Base-by-base conservation (phyloP, 2,329 filamentous ascomycete genomes). In the Diplocarpon mali region DNA sequence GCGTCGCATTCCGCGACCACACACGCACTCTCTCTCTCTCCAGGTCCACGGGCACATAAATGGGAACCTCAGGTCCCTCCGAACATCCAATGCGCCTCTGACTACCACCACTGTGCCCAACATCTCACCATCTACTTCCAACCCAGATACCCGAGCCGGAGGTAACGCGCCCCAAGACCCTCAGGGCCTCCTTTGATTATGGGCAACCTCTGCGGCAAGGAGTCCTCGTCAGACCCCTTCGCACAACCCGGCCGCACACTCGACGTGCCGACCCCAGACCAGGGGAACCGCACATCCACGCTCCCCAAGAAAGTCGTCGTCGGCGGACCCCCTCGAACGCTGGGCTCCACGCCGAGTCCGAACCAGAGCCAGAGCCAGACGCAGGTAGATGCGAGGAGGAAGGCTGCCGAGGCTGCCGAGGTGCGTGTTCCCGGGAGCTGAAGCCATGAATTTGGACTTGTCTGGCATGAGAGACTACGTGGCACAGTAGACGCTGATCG, bases 191-290 rank as follows among this genome's bases (percentile, higher is more conserved):
- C 27, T 30, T 36, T 3, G 17, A 29, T 5, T 9, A 95, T 95
- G 89, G 89, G 89, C 48, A 90, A 87, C 63, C 73, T 87, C 66
- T 95, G 85, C 69, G 85, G 86, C 62, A 88, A 86, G 64, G 73
- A 85, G 62, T 73, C 71, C 47, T 68, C 76, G 28, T 67, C 75
- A 51, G 78, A 84, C 56, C 70, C 76, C 63, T 92, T 88, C 68
- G 67, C 76, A 42, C 75, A 76, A 43, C 80, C 83, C 39, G 87
- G 86, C 48, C 83, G 85, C 43, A 75, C 78, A 31, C 71, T 94
- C 44, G 82, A 78, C 53, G 70, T 78, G 8, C 53, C 57, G 1
- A 53, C 66, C 48, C 53, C 69, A 59, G 50, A 49, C 47, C 75
- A 49, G 15, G 40, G 68, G 52, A 56, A 69, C 52, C 30, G 14